Base-by-base conservation (phyloP, 1,284 basidiomycete species). In the Neotropicomus parvogracilis region DNA sequence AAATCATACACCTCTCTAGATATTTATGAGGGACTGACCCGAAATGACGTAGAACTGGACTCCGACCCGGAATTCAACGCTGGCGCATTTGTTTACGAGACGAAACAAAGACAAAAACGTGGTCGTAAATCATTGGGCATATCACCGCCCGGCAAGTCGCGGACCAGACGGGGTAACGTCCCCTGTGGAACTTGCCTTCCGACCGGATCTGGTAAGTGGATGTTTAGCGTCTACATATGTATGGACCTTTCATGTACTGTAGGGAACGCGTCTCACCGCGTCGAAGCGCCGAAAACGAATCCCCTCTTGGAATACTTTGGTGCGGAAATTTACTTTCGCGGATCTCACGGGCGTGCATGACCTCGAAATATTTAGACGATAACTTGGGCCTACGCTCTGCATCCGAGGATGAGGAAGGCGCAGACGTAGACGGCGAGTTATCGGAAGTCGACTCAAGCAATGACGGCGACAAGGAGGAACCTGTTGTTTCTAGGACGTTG, bases 41-140 rank as follows among this genome's bases (percentile, higher is more conserved):
- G 14, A 4, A n/a, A 24, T 36, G 19, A 43, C 27, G 19, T 43
- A 66, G 63, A 66, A 43, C 52, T 53, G 54, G 81, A 80, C 48
- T 70, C 74, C 0, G 80, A 83, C 50, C 72, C 80, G n/a, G 80
- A 83, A 48, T 83, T 83, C 48, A 72, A 67, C 24, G 55, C 75
- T 1, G 77, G 77, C 0, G 45, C 57, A 4, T 75, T 74, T 44
- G 49, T 74, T 12, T 68, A 70, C 36, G 64, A 72, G 44, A 54
- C 67, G 26, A 65, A 59, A 48, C 64, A 63, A 54, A 68, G 67
- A 49, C 62, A 59, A 39, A 67, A 57, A 40, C 50, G 48, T 21
- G 45, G 49, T 47, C 50, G 47, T 16, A 54, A 46, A 26, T 44
- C 60, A 16, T 48, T 48, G 3, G 50, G 40, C 6, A 37, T 33